These are phyloP conservation scores for Eurotiales sp. DNA, from an alignment of 2,329 filamentous ascomycete species.

Conservation along the genomic window DNA sequence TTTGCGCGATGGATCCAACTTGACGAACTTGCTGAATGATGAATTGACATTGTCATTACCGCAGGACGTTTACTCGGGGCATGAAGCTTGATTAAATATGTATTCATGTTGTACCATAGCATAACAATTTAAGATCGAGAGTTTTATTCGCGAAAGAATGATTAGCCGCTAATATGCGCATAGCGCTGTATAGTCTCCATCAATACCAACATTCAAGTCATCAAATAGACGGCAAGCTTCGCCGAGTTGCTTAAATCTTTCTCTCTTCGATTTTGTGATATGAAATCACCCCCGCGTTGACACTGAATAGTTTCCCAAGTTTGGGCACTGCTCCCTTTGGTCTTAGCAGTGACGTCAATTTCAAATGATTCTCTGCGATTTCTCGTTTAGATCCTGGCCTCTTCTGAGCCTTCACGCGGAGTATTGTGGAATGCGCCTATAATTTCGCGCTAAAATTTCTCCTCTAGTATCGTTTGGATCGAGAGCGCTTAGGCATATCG, in stretches of 20 bases:
- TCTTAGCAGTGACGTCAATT: neutral
- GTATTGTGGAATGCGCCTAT: neutral
- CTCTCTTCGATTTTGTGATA: no score
- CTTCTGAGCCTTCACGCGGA: neutral
- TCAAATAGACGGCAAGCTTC: no score
- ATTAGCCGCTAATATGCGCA: no score
- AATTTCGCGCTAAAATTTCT: neutral
- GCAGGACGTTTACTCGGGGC: constrained; percentile 34
- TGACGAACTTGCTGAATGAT: constrained; percentile 67
- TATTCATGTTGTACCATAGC: neutral
- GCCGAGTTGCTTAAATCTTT: no score
- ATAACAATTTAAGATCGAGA: neutral
- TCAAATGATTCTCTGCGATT: neutral
- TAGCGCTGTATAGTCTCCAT: no score
- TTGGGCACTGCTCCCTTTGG: neutral
- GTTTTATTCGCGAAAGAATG: neutral
- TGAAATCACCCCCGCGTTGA: no score
- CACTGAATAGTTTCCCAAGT: neutral
- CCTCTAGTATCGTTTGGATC: neutral
- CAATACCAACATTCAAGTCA: neutral
- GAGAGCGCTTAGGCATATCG: neutral
- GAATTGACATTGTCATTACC: constrained; percentile 69
- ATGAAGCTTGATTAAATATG: constrained; percentile 12
- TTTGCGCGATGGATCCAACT: constrained; percentile 70
- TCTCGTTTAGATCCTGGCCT: neutral